These are phyloP conservation scores for Cladophialophora chaetospira DNA, from an alignment of 2,329 filamentous ascomycete species.

Conservation along the genomic window DNA sequence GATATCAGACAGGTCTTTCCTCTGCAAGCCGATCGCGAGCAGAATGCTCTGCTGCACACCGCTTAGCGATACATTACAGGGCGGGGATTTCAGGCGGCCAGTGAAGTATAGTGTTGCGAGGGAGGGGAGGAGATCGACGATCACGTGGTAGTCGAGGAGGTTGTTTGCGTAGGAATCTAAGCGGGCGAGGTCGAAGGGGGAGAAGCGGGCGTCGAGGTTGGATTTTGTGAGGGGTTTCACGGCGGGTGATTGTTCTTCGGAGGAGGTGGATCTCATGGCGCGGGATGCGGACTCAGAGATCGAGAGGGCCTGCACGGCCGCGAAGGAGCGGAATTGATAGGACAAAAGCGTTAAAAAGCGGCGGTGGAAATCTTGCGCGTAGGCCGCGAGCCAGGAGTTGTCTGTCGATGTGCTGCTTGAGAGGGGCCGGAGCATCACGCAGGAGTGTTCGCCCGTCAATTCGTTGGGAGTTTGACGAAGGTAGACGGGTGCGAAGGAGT, in stretches of 20 bases:
- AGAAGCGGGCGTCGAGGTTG: slow-evolving; percentile 76
- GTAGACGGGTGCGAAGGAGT: slow-evolving; percentile 84
- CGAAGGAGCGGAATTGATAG: slow-evolving; percentile 87
- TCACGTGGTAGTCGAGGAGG: slow-evolving; percentile 96
- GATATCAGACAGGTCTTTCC: slow-evolving; percentile 79
- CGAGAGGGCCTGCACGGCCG: slow-evolving; percentile 74
- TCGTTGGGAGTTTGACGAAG: slow-evolving; percentile 94
- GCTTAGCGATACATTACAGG: slow-evolving; percentile 65
- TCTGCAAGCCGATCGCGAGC: slow-evolving; percentile 86
- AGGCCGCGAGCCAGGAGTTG: slow-evolving; percentile 82
- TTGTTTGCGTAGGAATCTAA: slow-evolving; percentile 95
- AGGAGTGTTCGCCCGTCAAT: slow-evolving; percentile 94
- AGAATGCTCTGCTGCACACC: slow-evolving; percentile 86
- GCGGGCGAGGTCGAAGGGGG: slow-evolving; percentile 91
- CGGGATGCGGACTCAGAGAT: slow-evolving; percentile 80
- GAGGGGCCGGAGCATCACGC: slow-evolving; percentile 90
- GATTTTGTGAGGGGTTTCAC: slow-evolving; percentile 64
- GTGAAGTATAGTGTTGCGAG: slow-evolving; percentile 85
- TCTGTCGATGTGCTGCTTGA: slow-evolving; percentile 60
- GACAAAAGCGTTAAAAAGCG: slow-evolving; percentile 89
- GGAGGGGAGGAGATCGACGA: slow-evolving; percentile 84
- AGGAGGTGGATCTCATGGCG: slow-evolving; percentile 53
- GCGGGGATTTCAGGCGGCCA: slow-evolving; percentile 61
- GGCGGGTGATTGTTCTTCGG: slow-evolving; percentile 63
- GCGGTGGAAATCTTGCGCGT: slow-evolving; percentile 87